Evolutionary conservation across 2,329 filamentous ascomycete genomes (phyloP), one percentile per base, ranked within the genome.

Genomic region (Xylariaceae sp.): DNA sequence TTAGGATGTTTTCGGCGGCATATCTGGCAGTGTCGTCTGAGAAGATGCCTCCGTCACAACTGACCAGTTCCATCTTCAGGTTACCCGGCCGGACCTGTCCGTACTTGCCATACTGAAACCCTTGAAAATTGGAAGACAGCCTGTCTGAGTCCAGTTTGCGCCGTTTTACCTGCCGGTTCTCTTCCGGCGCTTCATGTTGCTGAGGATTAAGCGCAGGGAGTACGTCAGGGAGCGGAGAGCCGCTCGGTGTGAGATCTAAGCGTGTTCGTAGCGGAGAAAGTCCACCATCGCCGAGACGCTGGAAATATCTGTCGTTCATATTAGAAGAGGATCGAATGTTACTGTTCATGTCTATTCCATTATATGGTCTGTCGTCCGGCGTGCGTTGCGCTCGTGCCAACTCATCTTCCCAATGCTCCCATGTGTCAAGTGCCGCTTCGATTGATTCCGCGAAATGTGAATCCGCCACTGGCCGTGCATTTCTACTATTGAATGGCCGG

Each of bases 41-140:
- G 68, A 81, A 86, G 59, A 85, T 80, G 49, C 92, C 92, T 47
- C 91, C 92, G 72, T 97, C 92, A 70, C 92, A 97, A 77, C 88
- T 94, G 53, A 90, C 82, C 63, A 97, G 86, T 71, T 96, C 89
- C 89, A 97, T 91, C 62, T 82, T 87, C 68, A 97, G 77, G 64
- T 84, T 82, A 2, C 92, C 92, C 0, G 90, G 84, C 61, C 94
- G 89, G 13, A 96, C 88, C 74, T 96, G 92, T 15, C 92, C 93
- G 72, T 88, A 91, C 68, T 86, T 87, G 18, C 92, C 93, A 72
- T 97, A 97, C 63, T 83, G 87, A 71, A 92, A 90, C 1, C 80
- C 83, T 61, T 75, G 77, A 65, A 79, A 81, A 45, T 72, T 72
- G 5, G 78, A 74, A 30, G 78, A 74, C 11, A 78, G 73, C 51